A percentile compares a stretch with the other conserved stretches of the same genome.
These are phyloP conservation scores for Allantophomopsis cytisporea DNA, from an alignment of 2,329 filamentous ascomycete species.

Conservation along the genomic window DNA sequence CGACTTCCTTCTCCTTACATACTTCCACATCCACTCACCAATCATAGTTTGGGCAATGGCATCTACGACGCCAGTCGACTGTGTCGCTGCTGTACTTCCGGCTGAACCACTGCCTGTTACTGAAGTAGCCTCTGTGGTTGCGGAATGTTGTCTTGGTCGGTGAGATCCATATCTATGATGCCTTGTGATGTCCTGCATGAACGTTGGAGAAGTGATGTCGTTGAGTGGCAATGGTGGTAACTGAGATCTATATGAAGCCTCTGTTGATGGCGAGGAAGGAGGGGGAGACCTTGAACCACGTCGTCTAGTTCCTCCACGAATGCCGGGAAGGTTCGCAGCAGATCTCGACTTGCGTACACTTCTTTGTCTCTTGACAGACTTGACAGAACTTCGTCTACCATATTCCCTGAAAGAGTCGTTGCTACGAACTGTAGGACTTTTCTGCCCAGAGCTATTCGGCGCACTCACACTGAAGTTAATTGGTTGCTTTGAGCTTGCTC, in stretches of 20 bases:
- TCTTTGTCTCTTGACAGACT: slow-evolving; percentile 18
- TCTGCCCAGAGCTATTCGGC: slow-evolving; percentile 50
- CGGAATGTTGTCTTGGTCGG: slow-evolving; percentile 35
- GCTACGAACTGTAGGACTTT: slow-evolving; percentile 56
- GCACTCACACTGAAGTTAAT: slow-evolving; percentile 46
- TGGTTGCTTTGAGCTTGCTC: slow-evolving; percentile 73
- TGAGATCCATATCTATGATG: slow-evolving; percentile 27
- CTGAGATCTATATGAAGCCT: slow-evolving; percentile 53
- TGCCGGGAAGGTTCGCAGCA: slow-evolving; percentile 54
- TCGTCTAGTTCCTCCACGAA: slow-evolving; percentile 31
- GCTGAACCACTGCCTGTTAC: slow-evolving; percentile 31
- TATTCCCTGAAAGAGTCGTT: slow-evolving; percentile 31
- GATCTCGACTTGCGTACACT: slow-evolving; percentile 78
- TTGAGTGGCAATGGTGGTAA: slow-evolving; percentile 64
- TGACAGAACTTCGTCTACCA: slow-evolving; percentile 27
- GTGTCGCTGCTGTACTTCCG: slow-evolving; percentile 36
- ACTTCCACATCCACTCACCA: slow-evolving; percentile 94
- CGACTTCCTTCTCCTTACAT: slow-evolving; percentile 75
- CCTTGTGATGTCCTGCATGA: slow-evolving; percentile 19
- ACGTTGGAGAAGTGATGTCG: slow-evolving; percentile 50
- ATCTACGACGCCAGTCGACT: slow-evolving; percentile 76
- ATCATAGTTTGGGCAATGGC: slow-evolving; percentile 98
- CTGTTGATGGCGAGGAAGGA: slow-evolving; percentile 53
- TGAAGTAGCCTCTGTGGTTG: slow-evolving; percentile 26
- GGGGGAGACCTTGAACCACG: slow-evolving; percentile 47